Base-by-base conservation (phyloP, 2,329 filamentous ascomycete species). In the Microcyclosporella mali region DNA sequence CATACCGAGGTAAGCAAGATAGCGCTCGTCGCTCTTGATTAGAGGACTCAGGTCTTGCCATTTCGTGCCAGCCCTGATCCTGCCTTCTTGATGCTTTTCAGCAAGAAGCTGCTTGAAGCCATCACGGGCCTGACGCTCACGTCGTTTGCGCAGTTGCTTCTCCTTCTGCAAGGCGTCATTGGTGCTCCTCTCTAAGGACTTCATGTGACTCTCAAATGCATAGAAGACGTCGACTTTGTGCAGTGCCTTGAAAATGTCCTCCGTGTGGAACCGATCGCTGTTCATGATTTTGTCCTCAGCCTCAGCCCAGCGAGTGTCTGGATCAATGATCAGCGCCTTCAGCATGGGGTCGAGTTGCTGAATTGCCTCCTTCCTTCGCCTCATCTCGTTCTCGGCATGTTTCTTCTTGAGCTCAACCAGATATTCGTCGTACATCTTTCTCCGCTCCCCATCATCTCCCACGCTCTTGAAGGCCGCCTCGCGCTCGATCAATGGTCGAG, bases 401-500 rank as follows among this genome's bases (percentile, higher is more conserved):
- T 77, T 70, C 64, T 87, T 92, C 66, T 86, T 90, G 33, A 97
- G 79, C 41, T 89, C 83, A 48, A 82, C 67, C 45, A 94, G 80
- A 67, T 98, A 98, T 65, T 97, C 92, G 59, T 94, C 85, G 58
- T 95, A 98, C 37, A 98, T 75, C 62, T 88, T 84, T 49, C 85
- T 83, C 43, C 89, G 83, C 70, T 97, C 92, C 45, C 79, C 76
- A 56, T 98, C 92, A 56, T 84, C 85, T 52, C 83, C 85, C 33
- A 89, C 90, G 21, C 88, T 90, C 56, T 88, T 84, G 70, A 97
- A 98, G 46, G 94, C 92, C 36, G 88, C 92, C 72, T 98, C 92
- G 37, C 85, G 85, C 66, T 97, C 88, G 50, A 98, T 88, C 52
- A 95, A 94, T 8, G 88, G 88, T 37, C 87, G 82, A 40, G 90